Percentiles rank a stretch among this genome's conserved stretches.
Evolutionary conservation across 805 yeast species (phyloP).

Genomic region (Wilhelminamyces savonicus): DNA sequence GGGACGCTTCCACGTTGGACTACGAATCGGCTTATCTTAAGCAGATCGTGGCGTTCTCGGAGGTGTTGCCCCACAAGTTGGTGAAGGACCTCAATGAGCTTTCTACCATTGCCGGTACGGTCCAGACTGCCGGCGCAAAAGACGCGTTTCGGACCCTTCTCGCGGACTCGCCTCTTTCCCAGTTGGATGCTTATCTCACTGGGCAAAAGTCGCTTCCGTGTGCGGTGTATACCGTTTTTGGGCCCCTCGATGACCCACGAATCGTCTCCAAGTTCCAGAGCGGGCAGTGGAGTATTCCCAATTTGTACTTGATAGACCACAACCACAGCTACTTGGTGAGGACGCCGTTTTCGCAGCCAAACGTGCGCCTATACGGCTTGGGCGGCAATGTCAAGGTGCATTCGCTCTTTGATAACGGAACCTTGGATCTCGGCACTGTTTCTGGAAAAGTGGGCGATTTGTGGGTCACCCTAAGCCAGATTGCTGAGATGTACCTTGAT

Average conservation of each 20-base stretch:
- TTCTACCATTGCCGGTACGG: slow-evolving; percentile 27
- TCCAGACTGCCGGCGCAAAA: not conserved
- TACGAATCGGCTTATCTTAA: slow-evolving; percentile 49
- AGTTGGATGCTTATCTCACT: slow-evolving; percentile 14
- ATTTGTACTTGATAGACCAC: slow-evolving; percentile 60
- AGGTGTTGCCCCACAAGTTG: slow-evolving; percentile 43
- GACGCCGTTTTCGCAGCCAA: slow-evolving; percentile 34
- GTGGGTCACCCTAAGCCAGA: slow-evolving; percentile 68
- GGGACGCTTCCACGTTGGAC: slow-evolving; percentile 51
- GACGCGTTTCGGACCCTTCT: not conserved
- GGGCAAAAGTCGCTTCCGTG: slow-evolving; percentile 36
- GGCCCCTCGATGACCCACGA: slow-evolving; percentile 67
- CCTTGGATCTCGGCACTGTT: slow-evolving; percentile 7
- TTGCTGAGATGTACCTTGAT: slow-evolving; percentile 50
- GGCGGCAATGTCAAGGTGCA: slow-evolving; percentile 69
- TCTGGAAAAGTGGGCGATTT: slow-evolving; percentile 47
- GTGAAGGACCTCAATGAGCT: slow-evolving; percentile 48
- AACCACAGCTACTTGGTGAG: slow-evolving; percentile 36
- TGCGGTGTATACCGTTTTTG: slow-evolving; percentile 77
- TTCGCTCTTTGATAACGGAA: slow-evolving; percentile 50
- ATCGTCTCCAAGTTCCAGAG: slow-evolving; percentile 57
- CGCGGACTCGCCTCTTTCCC: slow-evolving; percentile 2
- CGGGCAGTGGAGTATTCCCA: slow-evolving; percentile 48
- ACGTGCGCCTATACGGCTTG: slow-evolving; percentile 55
- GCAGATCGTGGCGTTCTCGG: slow-evolving; percentile 63